Evolutionary conservation across 208 protist genomes (phyloP), one percentile per base, ranked within the genome.

Genomic region (Leishmania guyanensis): DNA sequence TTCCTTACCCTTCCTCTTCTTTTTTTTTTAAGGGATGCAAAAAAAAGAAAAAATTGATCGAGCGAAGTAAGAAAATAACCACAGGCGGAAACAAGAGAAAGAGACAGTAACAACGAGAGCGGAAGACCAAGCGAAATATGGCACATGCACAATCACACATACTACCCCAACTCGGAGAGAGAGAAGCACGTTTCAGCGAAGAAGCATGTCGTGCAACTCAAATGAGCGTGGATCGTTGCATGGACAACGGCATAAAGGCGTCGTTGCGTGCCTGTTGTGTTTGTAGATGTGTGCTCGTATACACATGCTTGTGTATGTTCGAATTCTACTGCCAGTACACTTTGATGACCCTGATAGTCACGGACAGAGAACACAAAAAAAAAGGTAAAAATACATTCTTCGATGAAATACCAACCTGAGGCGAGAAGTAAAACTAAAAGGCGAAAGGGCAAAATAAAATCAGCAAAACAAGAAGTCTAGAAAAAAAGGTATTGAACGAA

Each of bases 341-440:
- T 58, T 36, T 5, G 29, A 36, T 4, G 17, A 46, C 65, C 8
- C 33, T 4, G 43, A 39, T 53, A 78, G 51, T 58, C 33, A 72
- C 29, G 66, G 66, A 71, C 6, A 48, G 20, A 1, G 5, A 71
- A 69, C 29, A 69, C 56, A 69, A 4, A 69, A 79, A 78, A 75
- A 76, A 51, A 69, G 75, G 69, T 77, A 76, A 71, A 22, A 33
- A 36, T 65, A 66, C 17, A 50, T 6, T 39, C 48, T 48, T 71
- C 39, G 5, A n/a, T 14, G 17, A 20, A 71, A 26, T 26, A 71
- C 3, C 26, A n/a, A 43, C 17, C 16, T 50, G 5, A 50, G 36
- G 16, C 12, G 12, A 71, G 39, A 50, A 10, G 4, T 17, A 43
- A 48, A 50, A n/a, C 14, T 39, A 71, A 48, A 36, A 12, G 10